Conservation (phyloP, 441 rosid genomes). For the Euphorbia celastroides region DNA sequence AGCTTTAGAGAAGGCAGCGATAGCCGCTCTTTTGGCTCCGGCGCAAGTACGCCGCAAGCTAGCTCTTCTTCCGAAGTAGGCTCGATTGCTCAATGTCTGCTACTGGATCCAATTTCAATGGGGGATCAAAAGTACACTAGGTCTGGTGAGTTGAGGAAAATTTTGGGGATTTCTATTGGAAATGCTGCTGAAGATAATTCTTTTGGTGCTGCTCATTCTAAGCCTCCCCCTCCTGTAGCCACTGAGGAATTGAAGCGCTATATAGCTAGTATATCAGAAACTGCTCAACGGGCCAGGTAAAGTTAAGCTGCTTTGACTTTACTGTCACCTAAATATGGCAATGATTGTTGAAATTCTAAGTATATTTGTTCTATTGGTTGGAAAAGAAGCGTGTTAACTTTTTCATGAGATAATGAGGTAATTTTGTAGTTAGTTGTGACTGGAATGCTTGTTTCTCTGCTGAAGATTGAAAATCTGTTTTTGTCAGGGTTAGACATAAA, state of each 20-base stretch:
- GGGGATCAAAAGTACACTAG: conserved; percentile 35
- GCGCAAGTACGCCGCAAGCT: conserved; percentile 31
- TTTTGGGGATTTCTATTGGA: conserved; percentile 40
- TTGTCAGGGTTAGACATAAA: conserved; percentile 40
- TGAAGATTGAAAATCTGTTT: conserved; percentile 16
- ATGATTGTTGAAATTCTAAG: background rate
- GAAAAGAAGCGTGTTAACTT: background rate
- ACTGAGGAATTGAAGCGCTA: conserved; percentile 49
- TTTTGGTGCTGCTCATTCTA: conserved; percentile 42
- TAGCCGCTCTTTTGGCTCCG: conserved; percentile 32
- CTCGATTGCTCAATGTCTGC: conserved; percentile 27
- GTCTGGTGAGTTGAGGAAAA: conserved; percentile 42
- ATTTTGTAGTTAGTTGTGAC: background rate
- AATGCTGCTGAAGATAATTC: conserved; percentile 35
- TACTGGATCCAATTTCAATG: conserved; percentile 44
- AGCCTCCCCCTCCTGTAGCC: conserved; percentile 36
- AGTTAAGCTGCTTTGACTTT: background rate
- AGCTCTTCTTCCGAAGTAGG: conserved; percentile 25
- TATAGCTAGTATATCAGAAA: conserved; percentile 33
- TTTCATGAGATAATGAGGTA: background rate
- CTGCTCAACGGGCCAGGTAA: conserved; percentile 45
- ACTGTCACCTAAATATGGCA: background rate
- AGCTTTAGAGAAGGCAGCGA: conserved; percentile 46
- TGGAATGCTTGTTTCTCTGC: conserved; percentile 2
- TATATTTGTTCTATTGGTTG: background rate